These are phyloP conservation scores for Ulmus americana DNA, from an alignment of 331 rosid species.

Conservation along the genomic window DNA sequence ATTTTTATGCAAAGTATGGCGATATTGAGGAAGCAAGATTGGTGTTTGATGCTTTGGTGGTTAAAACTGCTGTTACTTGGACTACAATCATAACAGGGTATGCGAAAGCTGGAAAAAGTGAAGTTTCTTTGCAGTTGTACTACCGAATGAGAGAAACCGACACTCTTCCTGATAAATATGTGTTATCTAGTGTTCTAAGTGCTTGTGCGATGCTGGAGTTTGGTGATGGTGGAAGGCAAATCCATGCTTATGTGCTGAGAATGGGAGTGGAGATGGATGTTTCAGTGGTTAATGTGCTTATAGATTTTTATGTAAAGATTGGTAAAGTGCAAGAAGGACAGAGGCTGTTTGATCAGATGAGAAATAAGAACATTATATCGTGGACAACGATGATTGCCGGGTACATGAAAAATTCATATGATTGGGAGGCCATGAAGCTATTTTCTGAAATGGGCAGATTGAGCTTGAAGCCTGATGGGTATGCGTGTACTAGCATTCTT, in stretches of 20 bases:
- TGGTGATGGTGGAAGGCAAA: conserved; percentile 68
- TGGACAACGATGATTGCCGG: conserved; percentile 93
- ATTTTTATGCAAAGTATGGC: conserved; percentile 56
- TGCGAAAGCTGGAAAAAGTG: conserved; percentile 52
- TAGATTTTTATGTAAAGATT: conserved; percentile 71
- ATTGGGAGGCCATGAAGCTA: conserved; percentile 52
- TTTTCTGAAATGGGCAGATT: conserved; percentile 50
- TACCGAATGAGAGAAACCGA: conserved; percentile 46
- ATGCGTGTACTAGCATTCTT: conserved; percentile 68
- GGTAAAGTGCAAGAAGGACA: conserved; percentile 48
- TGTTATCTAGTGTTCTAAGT: conserved; percentile 67
- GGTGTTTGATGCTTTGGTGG: conserved; percentile 46
- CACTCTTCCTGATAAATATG: conserved; percentile 52
- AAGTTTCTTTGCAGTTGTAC: conserved; percentile 53
- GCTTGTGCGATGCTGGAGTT: conserved; percentile 62
- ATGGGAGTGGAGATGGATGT: conserved; percentile 54
- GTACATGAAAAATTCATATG: conserved; percentile 69
- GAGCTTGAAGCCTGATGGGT: conserved; percentile 59
- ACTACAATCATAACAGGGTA: conserved; percentile 62
- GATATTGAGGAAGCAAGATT: conserved; percentile 52
- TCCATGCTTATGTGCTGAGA: conserved; percentile 65
- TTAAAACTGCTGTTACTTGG: conserved; percentile 63
- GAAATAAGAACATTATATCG: conserved; percentile 52
- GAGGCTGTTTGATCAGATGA: conserved; percentile 43
- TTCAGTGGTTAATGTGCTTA: conserved; percentile 61